phyloP scores from a whole-genome alignment of 805 yeast species.

The Saccharomycopsis sp. region DNA sequence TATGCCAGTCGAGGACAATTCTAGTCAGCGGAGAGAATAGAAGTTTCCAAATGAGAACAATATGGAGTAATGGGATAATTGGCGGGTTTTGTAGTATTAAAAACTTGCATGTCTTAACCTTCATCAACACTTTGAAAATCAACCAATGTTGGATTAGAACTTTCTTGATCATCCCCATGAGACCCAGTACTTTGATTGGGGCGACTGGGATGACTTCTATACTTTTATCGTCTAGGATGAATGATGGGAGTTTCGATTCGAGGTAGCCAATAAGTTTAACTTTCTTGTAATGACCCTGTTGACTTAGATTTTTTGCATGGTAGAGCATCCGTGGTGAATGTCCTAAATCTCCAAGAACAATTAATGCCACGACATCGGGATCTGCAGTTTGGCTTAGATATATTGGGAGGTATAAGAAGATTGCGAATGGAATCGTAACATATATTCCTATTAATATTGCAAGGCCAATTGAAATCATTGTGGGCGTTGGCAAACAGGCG shows the following conservation, averaged over 20 bases:
- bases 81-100: conserved; percentile 91
- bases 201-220: conserved; percentile 10
- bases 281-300: conserved; percentile 49
- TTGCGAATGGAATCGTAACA: conserved; percentile 31
- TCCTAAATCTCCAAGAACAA: conserved; percentile 89
- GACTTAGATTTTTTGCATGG: conserved; percentile 76
- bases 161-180: conserved; percentile 34
- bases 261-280: conserved; percentile 85
- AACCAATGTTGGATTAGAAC: conserved; percentile 47
- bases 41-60: conserved; percentile 48
- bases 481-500: no score
- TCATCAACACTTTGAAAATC: conserved; percentile 42
- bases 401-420: conserved; percentile 35
- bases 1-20: conserved; percentile 92
- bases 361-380: no score
- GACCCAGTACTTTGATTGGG: not conserved
- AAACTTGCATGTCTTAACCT: conserved; percentile 54
- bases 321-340: conserved; percentile 93
- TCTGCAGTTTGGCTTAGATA: conserved; percentile 26
- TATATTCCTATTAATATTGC: conserved; percentile 16
- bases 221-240: conserved; percentile 30
- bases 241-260: conserved; percentile 47
- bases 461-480: no score
- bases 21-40: conserved; percentile 46
- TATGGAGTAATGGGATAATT: conserved; percentile 68